Base-by-base conservation (phyloP, 164 flowering plant genomes). In the Akebia trifoliata region DNA sequence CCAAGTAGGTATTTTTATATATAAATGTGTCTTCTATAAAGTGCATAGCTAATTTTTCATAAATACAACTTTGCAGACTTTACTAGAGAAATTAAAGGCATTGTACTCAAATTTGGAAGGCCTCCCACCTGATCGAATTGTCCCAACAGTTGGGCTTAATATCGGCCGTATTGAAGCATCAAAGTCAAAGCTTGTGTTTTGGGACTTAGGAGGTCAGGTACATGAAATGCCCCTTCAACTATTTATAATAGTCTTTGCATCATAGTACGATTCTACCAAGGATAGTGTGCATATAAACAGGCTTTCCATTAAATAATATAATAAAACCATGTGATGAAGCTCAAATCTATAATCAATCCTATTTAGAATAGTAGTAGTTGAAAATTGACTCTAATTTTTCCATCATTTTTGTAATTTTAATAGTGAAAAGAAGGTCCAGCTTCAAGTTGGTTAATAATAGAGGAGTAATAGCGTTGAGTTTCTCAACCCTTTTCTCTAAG, bases 151-250 rank as follows among this genome's bases (percentile, higher is more conserved):
- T 54, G 98, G 98, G 45, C 91, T 92, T 31, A 92, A 92, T 66
- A 92, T 92, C 64, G 97, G 97, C 38, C 92, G 97, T 10, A 65
- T 89, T 57, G 97, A 90, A 84, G 84, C 69, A 40, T 68, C 86
- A 60, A 92, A 85, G 53, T 48, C 84, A 47, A 92, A 92, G 62
- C 93, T 92, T 71, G 91, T 89, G 52, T 89, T 89, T 62, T 92
- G 98, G 98, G 98, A 92, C 68, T 78, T 92, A 54, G 98, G 98
- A 65, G 98, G 98, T 68, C 98, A 90, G 91, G 98, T 90, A 78
- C 53, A 72, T 56, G 31, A 50, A 55, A 25, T 54, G 28, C 29
- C 21, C 39, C 4, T 40, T 10, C n/a, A 55, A 43, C 24, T 43
- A 20, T 8, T 43, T 24, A 49, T 49, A 6, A 28, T 20, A 51